Evolutionary conservation across 192 early-diverging fungal species (phyloP), one percentile per base, ranked within the genome.

Genomic region (Coemansia asiatica): DNA sequence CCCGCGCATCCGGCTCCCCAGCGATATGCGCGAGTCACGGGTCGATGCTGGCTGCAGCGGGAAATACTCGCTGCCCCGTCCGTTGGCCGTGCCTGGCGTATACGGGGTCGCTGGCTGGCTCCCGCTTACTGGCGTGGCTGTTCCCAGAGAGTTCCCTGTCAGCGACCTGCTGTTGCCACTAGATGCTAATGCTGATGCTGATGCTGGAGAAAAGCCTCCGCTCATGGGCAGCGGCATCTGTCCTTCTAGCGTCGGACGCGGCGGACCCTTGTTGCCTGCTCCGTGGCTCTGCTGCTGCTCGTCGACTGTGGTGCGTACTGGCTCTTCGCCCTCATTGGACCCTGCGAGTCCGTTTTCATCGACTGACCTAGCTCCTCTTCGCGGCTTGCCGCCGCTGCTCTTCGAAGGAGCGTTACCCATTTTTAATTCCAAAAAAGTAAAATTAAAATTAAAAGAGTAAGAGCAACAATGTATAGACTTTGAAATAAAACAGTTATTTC

Each of bases 361-460:
- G 19, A n/a, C 51, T n/a, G 51, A 13, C 18, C 68, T 31, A 23
- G 61, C 28, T n/a, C 69, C 19, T 60, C 55, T 72, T 38, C 62
- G 77, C 56, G 72, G 22, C 66, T 67, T 70, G 19, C 62, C 40
- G 19, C 62, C 40, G 16, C 40, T 50, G 47, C 46, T 63, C 63
- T 80, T 80, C 27, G 77, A 80, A 19, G 77, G 77, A 38, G 72
- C 49, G 69, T 80, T 80, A 23, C 77, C 77, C 77, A 80, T 80
- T 18, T 38, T 12, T 10, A 16, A 51, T 18, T 23, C 4, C 31
- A 33, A 58, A 47, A 29, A 56, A 56, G 28, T 12, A 36, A 28
- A 59, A 48, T 29, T 59, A 44, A 56, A 56, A 23, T 25, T 9
- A 29, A 64, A n/a, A 33, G 46, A 25, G 22, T 18, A 51, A 28